Evolutionary conservation across 495 filamentous ascomycete genomes (phyloP).

Genomic region (Copromyces sp.): DNA sequence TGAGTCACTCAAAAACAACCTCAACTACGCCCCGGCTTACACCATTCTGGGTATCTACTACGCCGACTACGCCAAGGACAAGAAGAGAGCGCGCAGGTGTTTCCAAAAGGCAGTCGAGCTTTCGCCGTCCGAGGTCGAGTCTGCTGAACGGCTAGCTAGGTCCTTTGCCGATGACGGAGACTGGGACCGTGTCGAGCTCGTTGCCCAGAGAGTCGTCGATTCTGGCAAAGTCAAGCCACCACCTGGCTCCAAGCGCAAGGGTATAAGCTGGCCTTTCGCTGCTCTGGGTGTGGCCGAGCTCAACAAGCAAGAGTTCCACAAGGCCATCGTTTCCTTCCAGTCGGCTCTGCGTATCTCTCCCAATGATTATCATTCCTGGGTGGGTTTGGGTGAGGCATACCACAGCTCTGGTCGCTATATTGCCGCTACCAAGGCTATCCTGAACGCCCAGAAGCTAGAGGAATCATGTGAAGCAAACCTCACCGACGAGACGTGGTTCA

Average conservation of each 20-base stretch:
- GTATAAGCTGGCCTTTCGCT: constrained; percentile 93
- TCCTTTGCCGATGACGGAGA: constrained; percentile 81
- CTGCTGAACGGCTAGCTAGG: constrained; percentile 76
- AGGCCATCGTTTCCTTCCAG: constrained; percentile 85
- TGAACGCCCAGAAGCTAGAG: constrained; percentile 65
- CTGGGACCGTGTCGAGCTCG: constrained; percentile 91
- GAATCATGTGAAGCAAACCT: constrained; percentile 33
- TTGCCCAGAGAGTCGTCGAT: constrained; percentile 84
- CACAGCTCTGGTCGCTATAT: constrained; percentile 87
- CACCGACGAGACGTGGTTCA: constrained; percentile 72
- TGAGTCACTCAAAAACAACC: constrained; percentile 70
- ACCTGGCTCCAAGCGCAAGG: constrained; percentile 83
- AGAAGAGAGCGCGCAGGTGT: constrained; percentile 70
- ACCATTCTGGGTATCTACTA: constrained; percentile 94
- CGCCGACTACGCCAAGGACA: constrained; percentile 80
- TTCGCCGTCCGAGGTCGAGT: constrained; percentile 74
- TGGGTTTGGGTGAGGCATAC: constrained; percentile 92
- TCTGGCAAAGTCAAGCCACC: constrained; percentile 82
- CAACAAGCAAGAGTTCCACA: constrained; percentile 82
- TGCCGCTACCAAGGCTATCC: constrained; percentile 83
- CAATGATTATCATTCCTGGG: constrained; percentile 85
- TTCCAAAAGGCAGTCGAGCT: constrained; percentile 97
- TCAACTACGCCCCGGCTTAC: constrained; percentile 88
- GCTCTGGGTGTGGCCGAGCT: constrained; percentile 92
- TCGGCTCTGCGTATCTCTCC: constrained; percentile 76